Evolutionary conservation across 768 basidiomycete genomes (phyloP), one percentile per base, ranked within the genome.

Genomic region (Mycena chlorophos): DNA sequence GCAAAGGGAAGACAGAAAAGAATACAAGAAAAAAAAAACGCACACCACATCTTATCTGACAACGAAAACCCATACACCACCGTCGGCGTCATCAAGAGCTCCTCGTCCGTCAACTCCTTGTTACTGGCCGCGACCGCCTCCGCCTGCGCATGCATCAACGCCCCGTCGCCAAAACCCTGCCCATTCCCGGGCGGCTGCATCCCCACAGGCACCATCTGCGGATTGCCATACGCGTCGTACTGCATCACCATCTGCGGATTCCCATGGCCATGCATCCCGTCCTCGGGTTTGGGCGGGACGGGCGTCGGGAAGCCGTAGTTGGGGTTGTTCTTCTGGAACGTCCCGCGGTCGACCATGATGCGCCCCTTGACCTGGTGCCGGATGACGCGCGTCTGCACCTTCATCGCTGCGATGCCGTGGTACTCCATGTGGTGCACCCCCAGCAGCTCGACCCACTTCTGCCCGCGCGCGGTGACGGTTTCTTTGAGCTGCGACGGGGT

Each of bases 51-150:
- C 66, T 86, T 86, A 55, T 83, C 83, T 5, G 68, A 60, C 43
- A 87, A 68, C 67, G 84, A 84, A 67, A 87, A 88, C 0, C 84
- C 85, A 56, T 82, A 82, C 2, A 86, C 78, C 31, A 81, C 72
- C 0, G 82, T 78, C 0, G 85, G 74, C 1, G 84, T 73, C 3
- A 88, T 68, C 26, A 86, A 69, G 17, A 86, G 69, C 31, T 84
- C 78, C 20, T 83, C 80, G 3, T 83, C 80, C 0, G 73, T 71
- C 42, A 63, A 25, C 27, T 81, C 74, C 4, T 69, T 66, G 2
- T 60, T 72, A 60, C 17, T 53, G 13, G 20, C 34, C 30, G 49
- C 31, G 27, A n/a, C n/a, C n/a, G 47, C 52, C 10, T 50, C 42
- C 5, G 49, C 55, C 43, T 54, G 65, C 52, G 63, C 14, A 51